Conservation (phyloP, 164 flowering plant genomes). For the Chimonanthus praecox region DNA sequence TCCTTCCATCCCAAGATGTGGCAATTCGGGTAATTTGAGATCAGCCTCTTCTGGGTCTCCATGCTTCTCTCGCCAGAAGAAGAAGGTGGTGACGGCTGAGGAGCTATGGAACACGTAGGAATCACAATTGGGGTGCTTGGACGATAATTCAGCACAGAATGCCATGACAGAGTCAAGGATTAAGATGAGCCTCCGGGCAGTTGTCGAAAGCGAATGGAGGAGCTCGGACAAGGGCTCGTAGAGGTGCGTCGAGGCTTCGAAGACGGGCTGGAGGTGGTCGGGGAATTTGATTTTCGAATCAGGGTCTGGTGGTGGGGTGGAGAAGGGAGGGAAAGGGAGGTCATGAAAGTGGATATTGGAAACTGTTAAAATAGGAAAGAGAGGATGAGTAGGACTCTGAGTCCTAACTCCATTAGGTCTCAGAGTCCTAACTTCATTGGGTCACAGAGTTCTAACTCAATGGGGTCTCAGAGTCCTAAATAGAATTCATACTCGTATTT, state of each 20-base stretch:
- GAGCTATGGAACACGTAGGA: conserved; percentile 41
- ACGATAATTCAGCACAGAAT: conserved; percentile 37
- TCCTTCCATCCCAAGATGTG: conserved; percentile 28
- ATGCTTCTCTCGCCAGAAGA: conserved; percentile 18
- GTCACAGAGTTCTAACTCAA: too few species aligned
- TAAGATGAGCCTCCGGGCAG: conserved; percentile 30
- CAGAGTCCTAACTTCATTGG: too few species aligned
- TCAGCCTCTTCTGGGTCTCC: conserved; percentile 14
- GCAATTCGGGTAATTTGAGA: not conserved
- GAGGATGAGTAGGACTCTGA: too few species aligned
- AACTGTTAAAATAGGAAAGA: too few species aligned
- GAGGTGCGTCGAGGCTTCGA: conserved; percentile 35
- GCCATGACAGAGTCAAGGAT: conserved; percentile 60
- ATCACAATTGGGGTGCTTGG: conserved; percentile 36
- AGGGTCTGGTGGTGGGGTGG: conserved; percentile 44
- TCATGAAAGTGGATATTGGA: conserved; percentile 49
- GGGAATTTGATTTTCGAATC: conserved; percentile 39
- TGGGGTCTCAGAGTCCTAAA: too few species aligned
- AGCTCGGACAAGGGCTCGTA: conserved; percentile 41
- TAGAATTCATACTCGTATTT: too few species aligned
- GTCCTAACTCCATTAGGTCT: too few species aligned
- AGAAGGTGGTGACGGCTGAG: conserved; percentile 37
- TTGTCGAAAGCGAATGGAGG: conserved; percentile 26
- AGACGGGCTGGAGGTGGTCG: conserved; percentile 39
- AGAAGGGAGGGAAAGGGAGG: conserved; percentile 27